Percentiles rank a stretch among this genome's conserved stretches.
Conservation (phyloP, 2,329 filamentous ascomycete genomes). For the Orbilia blumenaviensis region DNA sequence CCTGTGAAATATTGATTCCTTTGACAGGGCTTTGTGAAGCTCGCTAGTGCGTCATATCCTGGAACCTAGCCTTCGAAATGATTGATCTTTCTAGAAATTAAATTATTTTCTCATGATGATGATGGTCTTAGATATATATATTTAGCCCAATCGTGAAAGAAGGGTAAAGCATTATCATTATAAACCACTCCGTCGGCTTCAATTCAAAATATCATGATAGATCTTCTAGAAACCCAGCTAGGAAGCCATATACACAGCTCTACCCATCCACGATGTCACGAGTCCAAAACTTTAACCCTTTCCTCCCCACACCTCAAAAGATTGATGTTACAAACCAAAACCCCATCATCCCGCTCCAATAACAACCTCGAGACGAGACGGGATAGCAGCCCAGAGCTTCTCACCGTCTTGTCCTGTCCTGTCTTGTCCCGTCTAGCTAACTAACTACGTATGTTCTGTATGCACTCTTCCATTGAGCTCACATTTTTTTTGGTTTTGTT, state of each 20-base stretch:
- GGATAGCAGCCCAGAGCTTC: too few relatives aligned
- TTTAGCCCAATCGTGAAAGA: neutral
- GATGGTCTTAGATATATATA: neutral
- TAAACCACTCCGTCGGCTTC: neutral
- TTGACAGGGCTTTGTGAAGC: neutral
- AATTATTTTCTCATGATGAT: neutral
- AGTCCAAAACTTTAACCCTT: neutral
- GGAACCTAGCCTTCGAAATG: neutral
- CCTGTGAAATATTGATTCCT: neutral
- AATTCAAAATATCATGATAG: neutral
- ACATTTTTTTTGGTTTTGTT: neutral
- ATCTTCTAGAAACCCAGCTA: too few relatives aligned
- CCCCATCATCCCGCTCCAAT: neutral
- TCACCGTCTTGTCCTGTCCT: too few relatives aligned
- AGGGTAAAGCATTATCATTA: too few relatives aligned
- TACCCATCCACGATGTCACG: neutral
- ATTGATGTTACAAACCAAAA: too few relatives aligned
- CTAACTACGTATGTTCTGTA: too few relatives aligned
- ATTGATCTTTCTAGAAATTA: neutral
- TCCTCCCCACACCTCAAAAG: too few relatives aligned
- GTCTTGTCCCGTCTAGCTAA: neutral
- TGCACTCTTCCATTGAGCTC: too few relatives aligned
- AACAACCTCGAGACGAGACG: neutral
- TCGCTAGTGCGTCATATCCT: slow-evolving; percentile 16
- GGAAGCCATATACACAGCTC: too few relatives aligned